Evolutionary conservation across 2,329 filamentous ascomycete species (phyloP).

Genomic region (Aspergillus sp.): DNA sequence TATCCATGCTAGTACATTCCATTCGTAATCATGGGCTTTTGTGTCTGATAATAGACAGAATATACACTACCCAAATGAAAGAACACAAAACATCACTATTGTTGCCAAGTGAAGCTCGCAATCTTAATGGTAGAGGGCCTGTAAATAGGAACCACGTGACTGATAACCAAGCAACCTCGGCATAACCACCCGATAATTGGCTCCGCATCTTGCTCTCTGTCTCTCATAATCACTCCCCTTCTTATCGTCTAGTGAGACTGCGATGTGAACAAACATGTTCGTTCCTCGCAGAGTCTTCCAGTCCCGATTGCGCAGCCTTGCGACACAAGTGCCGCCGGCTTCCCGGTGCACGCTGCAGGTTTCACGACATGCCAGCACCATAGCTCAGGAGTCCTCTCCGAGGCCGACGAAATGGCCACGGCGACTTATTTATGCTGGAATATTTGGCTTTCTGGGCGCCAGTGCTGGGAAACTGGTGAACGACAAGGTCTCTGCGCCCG

Average conservation of each 20-base stretch:
- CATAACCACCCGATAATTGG: not conserved
- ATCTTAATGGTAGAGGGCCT: not conserved
- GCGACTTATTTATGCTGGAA: constrained; percentile 31
- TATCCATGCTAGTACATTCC: not conserved
- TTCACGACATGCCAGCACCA: constrained; percentile 21
- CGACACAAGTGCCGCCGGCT: not conserved
- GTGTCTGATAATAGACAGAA: no score
- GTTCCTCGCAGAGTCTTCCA: constrained; percentile 24
- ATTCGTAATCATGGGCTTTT: no score
- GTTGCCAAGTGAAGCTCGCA: not conserved
- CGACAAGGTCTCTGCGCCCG: constrained; percentile 21
- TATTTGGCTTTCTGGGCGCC: constrained; percentile 36
- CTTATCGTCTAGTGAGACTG: constrained; percentile 4
- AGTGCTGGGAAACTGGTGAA: constrained; percentile 24
- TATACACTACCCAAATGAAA: no score
- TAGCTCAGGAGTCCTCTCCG: constrained; percentile 15
- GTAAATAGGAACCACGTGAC: not conserved
- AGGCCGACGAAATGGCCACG: constrained; percentile 33
- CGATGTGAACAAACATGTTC: constrained; percentile 29
- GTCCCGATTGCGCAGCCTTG: constrained; percentile 15
- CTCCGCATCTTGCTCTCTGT: not conserved
- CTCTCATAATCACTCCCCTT: not conserved
- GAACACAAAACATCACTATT: not conserved
- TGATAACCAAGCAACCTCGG: not conserved
- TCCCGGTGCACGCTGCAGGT: constrained; percentile 8